Evolutionary conservation across 352 stramenopile species (phyloP).

Genomic region (Globisporangium radiosum): DNA sequence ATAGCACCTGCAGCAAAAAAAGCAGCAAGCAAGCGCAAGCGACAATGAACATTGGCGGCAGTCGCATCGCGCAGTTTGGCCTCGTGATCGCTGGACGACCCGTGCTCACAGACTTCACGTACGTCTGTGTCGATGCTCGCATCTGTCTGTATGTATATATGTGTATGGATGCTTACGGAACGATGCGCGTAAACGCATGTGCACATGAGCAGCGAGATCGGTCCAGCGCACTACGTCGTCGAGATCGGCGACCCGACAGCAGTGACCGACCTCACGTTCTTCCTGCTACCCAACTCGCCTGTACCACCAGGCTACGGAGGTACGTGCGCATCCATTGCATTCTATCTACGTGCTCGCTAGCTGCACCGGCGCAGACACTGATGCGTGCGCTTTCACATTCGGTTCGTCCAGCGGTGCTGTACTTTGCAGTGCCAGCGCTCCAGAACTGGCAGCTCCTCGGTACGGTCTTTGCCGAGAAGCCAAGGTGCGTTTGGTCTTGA

Average conservation of each 20-base stretch:
- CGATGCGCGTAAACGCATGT: neutral
- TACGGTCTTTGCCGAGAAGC: slow-evolving; percentile 67
- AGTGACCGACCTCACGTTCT: slow-evolving; percentile 72
- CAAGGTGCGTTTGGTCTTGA: slow-evolving; percentile 11
- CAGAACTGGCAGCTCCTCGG: slow-evolving; percentile 69
- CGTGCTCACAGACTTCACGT: slow-evolving; percentile 52
- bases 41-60: neutral
- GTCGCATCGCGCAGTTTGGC: slow-evolving; percentile 47
- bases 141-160: slow-evolving; percentile 15
- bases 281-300: slow-evolving; percentile 53
- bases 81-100: slow-evolving; percentile 59
- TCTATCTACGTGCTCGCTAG: neutral
- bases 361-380: neutral
- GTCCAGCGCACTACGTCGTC: slow-evolving; percentile 51
- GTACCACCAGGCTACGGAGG: slow-evolving; percentile 51
- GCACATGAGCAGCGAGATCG: slow-evolving; percentile 34
- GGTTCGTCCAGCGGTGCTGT: slow-evolving; percentile 38
- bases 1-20: neutral
- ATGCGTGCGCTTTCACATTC: neutral
- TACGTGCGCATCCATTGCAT: slow-evolving; percentile 7
- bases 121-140: neutral
- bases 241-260: slow-evolving; percentile 50
- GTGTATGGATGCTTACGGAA: neutral
- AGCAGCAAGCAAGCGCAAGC: neutral
- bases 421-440: slow-evolving; percentile 60